These are phyloP conservation scores for Heliamphora exappendiculata DNA, from an alignment of 148 eudicot species.

Conservation along the genomic window DNA sequence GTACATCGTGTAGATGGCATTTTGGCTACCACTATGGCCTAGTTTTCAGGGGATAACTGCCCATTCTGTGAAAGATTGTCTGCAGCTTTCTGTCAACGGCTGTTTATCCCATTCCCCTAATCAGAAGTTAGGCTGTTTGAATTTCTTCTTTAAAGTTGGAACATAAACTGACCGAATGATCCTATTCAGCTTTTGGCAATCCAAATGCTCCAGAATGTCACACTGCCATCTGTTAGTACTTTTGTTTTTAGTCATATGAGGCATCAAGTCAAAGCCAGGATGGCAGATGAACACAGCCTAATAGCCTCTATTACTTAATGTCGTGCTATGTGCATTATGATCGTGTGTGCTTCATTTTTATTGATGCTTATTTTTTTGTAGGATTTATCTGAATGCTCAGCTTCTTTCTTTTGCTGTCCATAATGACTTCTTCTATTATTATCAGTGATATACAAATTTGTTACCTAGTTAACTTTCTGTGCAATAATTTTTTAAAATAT, in stretches of 20 bases:
- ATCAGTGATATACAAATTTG: background rate
- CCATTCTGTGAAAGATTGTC: background rate
- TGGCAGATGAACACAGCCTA: background rate
- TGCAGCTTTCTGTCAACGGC: background rate
- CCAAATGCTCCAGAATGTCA: background rate
- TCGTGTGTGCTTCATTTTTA: background rate
- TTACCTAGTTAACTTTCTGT: background rate
- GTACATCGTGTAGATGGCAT: background rate
- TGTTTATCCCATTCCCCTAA: background rate
- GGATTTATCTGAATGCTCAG: background rate
- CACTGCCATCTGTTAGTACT: background rate
- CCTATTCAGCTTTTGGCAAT: background rate
- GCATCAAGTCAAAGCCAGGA: too few relatives aligned
- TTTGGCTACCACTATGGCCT: background rate
- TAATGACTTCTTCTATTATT: constrained; percentile 5
- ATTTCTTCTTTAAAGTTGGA: background rate
- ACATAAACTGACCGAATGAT: background rate
- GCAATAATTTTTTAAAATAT: background rate
- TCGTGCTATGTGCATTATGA: background rate
- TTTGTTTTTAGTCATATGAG: background rate
- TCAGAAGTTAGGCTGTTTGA: background rate
- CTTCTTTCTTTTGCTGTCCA: background rate
- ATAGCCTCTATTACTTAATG: background rate
- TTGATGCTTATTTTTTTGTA: background rate
- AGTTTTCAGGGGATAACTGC: background rate